Base-by-base conservation (phyloP, 164 flowering plant genomes). In the Brasenia schreberi region DNA sequence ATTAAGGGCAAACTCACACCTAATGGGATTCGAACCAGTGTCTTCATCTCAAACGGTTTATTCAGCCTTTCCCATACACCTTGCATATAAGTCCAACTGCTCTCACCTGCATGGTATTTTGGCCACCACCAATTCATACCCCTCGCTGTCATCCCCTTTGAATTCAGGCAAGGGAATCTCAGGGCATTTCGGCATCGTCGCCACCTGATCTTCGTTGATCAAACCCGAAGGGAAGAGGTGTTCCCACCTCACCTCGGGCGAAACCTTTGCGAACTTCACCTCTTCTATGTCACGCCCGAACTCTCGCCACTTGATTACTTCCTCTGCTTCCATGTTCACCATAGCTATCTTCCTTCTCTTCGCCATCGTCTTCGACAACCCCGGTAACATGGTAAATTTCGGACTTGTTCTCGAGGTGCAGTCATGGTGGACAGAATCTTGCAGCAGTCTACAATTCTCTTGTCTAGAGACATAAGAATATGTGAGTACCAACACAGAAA, bases 21-120 rank as follows among this genome's bases (percentile, higher is more conserved):
- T 23, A 23, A 23, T 23, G 27, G 27, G 27, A 23, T 23, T 2
- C 27, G 27, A 23, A 23, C 27, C 27, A 23, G 27, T 23, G 27
- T 23, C 27, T 23, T 23, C 27, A 23, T 0, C 27, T 23, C 27
- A 23, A 23, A 23, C 27, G 27, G 27, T 23, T 23, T 23, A 23
- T 23, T 23, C 27, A 23, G 27, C 0, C 27, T 23, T 23, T 23
- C 27, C 27, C 27, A 23, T 23, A 23, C 27, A 23, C 27, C 27
- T 23, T 23, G 27, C 27, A 23, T 23, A 23, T 23, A 23, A 23
- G 67, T 88, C 89, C 42, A 81, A 70, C 49, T 81, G 79, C 6
- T 86, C 88, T 12, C 66, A 75, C 71, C 69, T 74, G 71, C 97
- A 91, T 2, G 97, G 96, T 75, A 94, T 10, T 53, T 80, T 87